Percentiles rank a stretch among this genome's conserved stretches.
phyloP scores from a whole-genome alignment of 441 rosid genomes.

The Flueggea neowawraea region DNA sequence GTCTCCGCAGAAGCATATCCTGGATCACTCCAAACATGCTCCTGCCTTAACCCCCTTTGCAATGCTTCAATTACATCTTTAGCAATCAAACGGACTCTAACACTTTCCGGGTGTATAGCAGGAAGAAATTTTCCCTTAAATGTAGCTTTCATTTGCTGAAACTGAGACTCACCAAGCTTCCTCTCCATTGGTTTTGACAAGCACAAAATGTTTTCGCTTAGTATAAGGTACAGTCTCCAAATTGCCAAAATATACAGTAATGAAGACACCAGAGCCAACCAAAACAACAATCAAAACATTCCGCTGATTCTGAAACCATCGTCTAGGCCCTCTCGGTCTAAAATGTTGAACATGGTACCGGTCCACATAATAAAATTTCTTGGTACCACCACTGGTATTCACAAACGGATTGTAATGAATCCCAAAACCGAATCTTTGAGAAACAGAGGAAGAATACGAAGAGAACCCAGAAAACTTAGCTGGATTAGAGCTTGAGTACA shows the following conservation, averaged over 20 bases:
- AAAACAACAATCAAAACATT: slow-evolving; percentile 42
- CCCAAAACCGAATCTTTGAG: slow-evolving; percentile 35
- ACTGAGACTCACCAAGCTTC: slow-evolving; percentile 61
- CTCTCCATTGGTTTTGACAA: slow-evolving; percentile 72
- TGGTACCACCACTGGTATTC: slow-evolving; percentile 18
- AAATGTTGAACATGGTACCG: slow-evolving; percentile 62
- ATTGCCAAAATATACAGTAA: slow-evolving; percentile 66
- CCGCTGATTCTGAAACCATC: slow-evolving; percentile 73
- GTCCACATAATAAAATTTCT: slow-evolving; percentile 73
- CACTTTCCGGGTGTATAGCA: slow-evolving; percentile 79
- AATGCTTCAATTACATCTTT: slow-evolving; percentile 72
- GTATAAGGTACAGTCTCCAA: slow-evolving; percentile 90
- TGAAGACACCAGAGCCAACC: slow-evolving; percentile 54
- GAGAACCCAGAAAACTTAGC: slow-evolving; percentile 43
- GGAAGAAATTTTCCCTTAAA: slow-evolving; percentile 78
- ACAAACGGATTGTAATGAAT: slow-evolving; percentile 25
- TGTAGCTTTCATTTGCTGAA: slow-evolving; percentile 49
- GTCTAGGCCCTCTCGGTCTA: slow-evolving; percentile 61
- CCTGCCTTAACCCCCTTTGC: slow-evolving; percentile 71
- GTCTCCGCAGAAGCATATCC: slow-evolving; percentile 1
- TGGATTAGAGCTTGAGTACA: slow-evolving; percentile 17
- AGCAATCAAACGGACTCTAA: slow-evolving; percentile 67
- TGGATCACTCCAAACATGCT: slow-evolving; percentile 67
- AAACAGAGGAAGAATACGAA: slow-evolving; percentile 20
- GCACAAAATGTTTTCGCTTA: slow-evolving; percentile 77